Conservation (phyloP, 139 green algal species). For the Coelastrella sp. region DNA sequence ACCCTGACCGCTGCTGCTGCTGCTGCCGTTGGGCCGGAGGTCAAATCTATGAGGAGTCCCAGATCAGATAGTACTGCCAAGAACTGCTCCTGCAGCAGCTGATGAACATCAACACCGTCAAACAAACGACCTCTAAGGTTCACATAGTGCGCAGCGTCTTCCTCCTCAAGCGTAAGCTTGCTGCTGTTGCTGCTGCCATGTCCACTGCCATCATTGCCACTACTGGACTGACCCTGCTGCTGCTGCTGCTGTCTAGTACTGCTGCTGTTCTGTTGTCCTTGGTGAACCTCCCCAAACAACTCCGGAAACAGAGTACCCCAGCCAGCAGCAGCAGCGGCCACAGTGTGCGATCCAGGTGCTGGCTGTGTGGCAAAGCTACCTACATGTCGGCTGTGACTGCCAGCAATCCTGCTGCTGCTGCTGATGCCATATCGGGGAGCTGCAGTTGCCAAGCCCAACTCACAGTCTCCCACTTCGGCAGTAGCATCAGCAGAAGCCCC, state of each 20-base stretch:
- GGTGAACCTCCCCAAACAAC: background rate
- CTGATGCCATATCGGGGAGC: too few species aligned
- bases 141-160: slow-evolving; percentile 8
- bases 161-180: background rate
- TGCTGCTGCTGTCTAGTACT: background rate
- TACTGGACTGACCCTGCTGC: background rate
- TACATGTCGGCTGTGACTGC: background rate
- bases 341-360: background rate
- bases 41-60: slow-evolving; percentile 8
- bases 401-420: background rate
- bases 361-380: slow-evolving; percentile 8
- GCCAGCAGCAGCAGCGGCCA: too few species aligned
- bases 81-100: slow-evolving; percentile 25
- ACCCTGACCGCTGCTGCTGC: background rate
- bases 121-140: slow-evolving; percentile 22
- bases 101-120: slow-evolving; percentile 21
- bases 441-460: too few species aligned
- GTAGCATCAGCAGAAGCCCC: background rate
- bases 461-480: background rate
- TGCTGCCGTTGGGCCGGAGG: background rate
- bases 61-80: slow-evolving; percentile 4
- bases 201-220: background rate
- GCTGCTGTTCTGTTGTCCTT: background rate
- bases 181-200: slow-evolving; percentile 30
- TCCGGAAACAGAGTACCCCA: too few species aligned